Evolutionary conservation across 208 protist genomes (phyloP).

Genomic region (Porcisia deanei): DNA sequence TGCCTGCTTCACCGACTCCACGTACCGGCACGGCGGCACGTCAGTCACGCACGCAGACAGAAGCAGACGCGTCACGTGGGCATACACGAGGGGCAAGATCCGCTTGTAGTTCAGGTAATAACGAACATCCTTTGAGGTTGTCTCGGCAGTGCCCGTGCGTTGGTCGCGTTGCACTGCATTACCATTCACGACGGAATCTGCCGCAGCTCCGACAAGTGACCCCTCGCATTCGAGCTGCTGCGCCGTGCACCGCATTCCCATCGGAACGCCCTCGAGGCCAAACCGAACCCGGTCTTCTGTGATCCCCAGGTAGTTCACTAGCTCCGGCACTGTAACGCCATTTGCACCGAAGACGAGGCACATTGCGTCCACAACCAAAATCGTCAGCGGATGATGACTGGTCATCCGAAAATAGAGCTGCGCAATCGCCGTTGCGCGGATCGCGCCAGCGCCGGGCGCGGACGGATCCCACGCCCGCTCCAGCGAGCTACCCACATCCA

Average conservation of each 20-base stretch:
- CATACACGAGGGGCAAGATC: constrained; percentile 69
- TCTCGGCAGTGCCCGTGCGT: neutral
- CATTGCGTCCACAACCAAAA: constrained; percentile 75
- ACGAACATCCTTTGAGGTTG: constrained; percentile 20
- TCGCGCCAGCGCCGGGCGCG: constrained; percentile 68
- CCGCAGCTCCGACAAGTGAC: neutral
- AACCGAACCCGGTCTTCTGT: constrained; percentile 44
- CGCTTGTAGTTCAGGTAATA: constrained; percentile 85
- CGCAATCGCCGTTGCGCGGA: constrained; percentile 57
- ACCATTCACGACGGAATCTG: neutral
- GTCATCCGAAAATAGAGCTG: constrained; percentile 87
- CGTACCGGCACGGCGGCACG: constrained; percentile 28
- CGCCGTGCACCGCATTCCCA: constrained; percentile 66
- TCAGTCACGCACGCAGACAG: constrained; percentile 49
- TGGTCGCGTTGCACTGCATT: neutral
- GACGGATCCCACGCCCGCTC: constrained; percentile 55
- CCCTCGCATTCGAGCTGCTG: constrained; percentile 40
- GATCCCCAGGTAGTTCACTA: constrained; percentile 71
- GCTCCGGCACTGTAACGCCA: constrained; percentile 67
- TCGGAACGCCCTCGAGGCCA: constrained; percentile 62
- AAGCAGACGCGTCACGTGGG: constrained; percentile 71
- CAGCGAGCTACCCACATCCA: constrained; percentile 12
- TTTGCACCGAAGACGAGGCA: constrained; percentile 66
- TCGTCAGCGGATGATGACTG: constrained; percentile 52
- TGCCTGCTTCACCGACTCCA: constrained; percentile 21